Conservation (phyloP, 208 protist genomes). For the Strigomonas culicis region DNA sequence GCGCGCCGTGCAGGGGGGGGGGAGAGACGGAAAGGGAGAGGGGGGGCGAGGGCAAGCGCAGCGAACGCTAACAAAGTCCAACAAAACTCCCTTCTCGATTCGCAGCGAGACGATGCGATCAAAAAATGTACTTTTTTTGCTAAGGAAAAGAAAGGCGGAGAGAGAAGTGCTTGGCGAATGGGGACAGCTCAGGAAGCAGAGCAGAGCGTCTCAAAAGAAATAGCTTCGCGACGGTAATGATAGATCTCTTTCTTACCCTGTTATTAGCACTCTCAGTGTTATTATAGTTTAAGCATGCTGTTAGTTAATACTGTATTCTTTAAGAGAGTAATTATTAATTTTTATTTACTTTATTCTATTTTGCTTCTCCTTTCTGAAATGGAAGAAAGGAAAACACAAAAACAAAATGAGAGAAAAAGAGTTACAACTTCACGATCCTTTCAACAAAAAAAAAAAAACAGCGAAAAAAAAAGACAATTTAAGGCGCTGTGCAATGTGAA, state of each 20-base stretch:
- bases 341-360: slow-evolving; percentile 7
- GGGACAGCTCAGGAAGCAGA: background rate
- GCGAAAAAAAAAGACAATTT: background rate
- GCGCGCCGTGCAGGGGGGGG: background rate
- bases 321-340: background rate
- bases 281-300: slow-evolving; percentile 4
- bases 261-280: no score
- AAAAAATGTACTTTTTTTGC: background rate
- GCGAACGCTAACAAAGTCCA: no score
- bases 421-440: no score
- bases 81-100: no score
- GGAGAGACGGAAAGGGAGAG: background rate
- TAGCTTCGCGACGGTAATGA: background rate
- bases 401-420: background rate
- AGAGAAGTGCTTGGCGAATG: background rate
- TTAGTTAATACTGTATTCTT: background rate
- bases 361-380: background rate
- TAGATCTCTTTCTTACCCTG: background rate
- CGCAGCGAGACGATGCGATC: background rate
- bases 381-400: background rate
- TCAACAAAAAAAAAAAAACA: background rate
- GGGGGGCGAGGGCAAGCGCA: background rate
- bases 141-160: background rate
- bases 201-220: background rate
- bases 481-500: no score